These are phyloP conservation scores for Fusarium xylarioides DNA, from an alignment of 2,329 filamentous ascomycete species.

Conservation along the genomic window DNA sequence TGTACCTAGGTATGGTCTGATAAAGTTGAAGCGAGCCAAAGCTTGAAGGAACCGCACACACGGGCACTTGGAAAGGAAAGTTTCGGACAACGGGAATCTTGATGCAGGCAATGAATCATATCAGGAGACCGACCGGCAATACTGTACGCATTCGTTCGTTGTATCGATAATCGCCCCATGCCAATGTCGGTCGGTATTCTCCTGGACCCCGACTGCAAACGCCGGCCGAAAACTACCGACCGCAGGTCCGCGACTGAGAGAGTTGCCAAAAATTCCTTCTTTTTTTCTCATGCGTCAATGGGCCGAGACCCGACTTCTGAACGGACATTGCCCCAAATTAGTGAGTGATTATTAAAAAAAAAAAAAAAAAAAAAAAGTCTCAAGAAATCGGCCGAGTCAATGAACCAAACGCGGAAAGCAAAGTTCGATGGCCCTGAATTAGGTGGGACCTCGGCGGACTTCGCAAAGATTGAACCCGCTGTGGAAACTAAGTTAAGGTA, in stretches of 20 bases:
- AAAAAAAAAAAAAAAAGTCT: background rate
- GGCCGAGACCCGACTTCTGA: background rate
- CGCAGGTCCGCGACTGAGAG: slow-evolving; percentile 18
- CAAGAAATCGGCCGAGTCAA: slow-evolving; percentile 8
- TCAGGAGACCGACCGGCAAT: slow-evolving; percentile 32
- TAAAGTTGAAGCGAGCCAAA: background rate
- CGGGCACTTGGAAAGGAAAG: slow-evolving; percentile 10
- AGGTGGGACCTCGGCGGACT: slow-evolving; percentile 32
- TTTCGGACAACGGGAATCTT: slow-evolving; percentile 18
- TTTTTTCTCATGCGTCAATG: background rate
- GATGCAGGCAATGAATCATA: background rate
- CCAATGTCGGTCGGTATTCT: slow-evolving; percentile 7
- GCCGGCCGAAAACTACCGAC: slow-evolving; percentile 40
- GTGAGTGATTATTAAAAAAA: slow-evolving; percentile 8
- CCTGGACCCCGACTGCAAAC: slow-evolving; percentile 20
- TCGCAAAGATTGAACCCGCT: slow-evolving; percentile 13
- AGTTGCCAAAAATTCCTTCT: background rate
- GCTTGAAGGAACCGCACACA: background rate
- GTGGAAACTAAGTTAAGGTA: slow-evolving; percentile 11
- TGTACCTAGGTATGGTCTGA: background rate
- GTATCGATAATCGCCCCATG: slow-evolving; percentile 26
- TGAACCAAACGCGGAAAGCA: slow-evolving; percentile 14
- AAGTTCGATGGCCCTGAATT: background rate
- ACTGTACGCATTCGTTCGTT: slow-evolving; percentile 3
- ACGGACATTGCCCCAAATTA: background rate